Evolutionary conservation across 345 rosid species (phyloP), one percentile per base, ranked within the genome.

Genomic region (Camelina sativa): DNA sequence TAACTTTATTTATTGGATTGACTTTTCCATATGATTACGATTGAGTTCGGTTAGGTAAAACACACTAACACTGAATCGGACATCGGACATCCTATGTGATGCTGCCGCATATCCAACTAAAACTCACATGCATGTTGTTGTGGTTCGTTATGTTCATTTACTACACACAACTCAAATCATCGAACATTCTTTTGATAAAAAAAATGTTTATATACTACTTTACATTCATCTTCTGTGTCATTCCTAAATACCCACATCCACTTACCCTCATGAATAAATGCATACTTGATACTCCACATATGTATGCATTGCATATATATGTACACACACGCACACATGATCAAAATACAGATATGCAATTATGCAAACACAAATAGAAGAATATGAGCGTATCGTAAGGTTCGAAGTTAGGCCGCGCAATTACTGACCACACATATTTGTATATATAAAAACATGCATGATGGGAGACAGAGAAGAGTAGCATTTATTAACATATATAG

Each of bases 91-190:
- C 65, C 55, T 55, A 71, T 64, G 76, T 63, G 76, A 50, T 64
- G 80, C 30, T 76, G 61, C 71, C 66, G 20, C 71, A 37, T 56
- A 64, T 70, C 34, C 41, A 70, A 56, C 67, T 17, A 58, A 62
- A 68, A 37, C 60, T 76, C 75, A 75, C 75, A 75, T 72, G 78
- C 80, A 72, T 76, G 20, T 56, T 40, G 78, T 66, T 53, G 67
- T 47, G 12, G 6, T 30, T 61, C 56, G 67, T 65, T 37, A 25
- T 34, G 77, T 38, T 12, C 76, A 74, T 53, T 76, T 38, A 60
- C 54, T 54, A 13, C 44, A 40, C 11, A 15, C 41, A 41, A 67
- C 58, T 43, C 32, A 44, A 61, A 28, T 11, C 22, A 62, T n/a
- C 23, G 19, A 65, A 76, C 75, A 76, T 63, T 69, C 46, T 76